Evolutionary conservation across 371 early-diverging fungal genomes (phyloP), one percentile per base, ranked within the genome.

Genomic region (Entomophthora muscae): DNA sequence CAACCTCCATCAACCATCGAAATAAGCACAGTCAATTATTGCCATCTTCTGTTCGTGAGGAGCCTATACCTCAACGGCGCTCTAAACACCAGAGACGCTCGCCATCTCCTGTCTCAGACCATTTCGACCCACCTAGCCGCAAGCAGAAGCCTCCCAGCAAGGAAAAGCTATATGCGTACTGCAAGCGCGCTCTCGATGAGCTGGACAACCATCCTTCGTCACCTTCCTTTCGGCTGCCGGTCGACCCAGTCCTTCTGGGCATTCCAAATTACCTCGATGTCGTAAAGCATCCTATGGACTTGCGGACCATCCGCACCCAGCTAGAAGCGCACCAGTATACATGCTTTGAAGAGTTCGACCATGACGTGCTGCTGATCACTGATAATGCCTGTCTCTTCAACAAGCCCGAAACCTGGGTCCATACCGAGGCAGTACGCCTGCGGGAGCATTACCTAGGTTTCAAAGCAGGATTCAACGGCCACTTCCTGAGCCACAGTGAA

Each of bases 271-370:
- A 99, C 76, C 83, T 81, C 24, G 78, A 80, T 1, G 84, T 98
- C 42, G 85, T 99, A 69, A 97, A 90, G 68, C 71, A 91, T 56
- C 99, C 99, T 2, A 99, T 99, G 99, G 99, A 99, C 71, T 61
- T 98, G 26, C 79, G 86, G 21, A 99, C 99, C 0, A 86, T 99
- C 42, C 80, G 83, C 67, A 77, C 79, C 51, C 93, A 93, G 71
- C 73, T 99, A 21, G 88, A 90, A 53, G 67, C 71, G 17, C 85
- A 83, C 12, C 76, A 78, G 27, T 98, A 98, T 71, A 65, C 71
- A 0, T 75, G 72, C 5, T 77, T 88, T 0, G 79, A 77, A 3
- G 88, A 85, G 52, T 95, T 96, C 66, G 86, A 88, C 64, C 75
- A 76, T 0, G 98, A 99, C 68, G 74, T 91, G 31, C 83, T 85